Conservation (phyloP, 192 early-diverging fungal species). For the Dissophora globulifera region DNA sequence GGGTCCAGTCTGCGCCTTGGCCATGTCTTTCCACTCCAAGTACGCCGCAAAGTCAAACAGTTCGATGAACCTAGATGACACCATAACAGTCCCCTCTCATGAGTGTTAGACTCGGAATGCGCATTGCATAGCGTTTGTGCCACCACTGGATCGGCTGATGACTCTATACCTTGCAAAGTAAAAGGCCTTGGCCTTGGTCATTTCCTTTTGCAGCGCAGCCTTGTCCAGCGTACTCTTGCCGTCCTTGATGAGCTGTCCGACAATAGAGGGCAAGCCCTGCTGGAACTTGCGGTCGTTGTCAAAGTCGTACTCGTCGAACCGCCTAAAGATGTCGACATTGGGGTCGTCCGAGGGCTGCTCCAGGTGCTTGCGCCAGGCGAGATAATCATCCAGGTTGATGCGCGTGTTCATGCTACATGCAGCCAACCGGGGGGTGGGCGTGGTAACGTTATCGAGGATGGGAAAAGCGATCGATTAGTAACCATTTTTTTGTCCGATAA, state of each 20-base stretch:
- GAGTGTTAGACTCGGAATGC: too few species aligned
- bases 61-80: constrained; percentile 49
- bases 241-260: constrained; percentile 52
- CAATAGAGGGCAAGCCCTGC: constrained; percentile 55
- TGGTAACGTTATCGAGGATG: too few species aligned
- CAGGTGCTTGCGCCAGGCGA: constrained; percentile 51
- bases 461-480: too few species aligned
- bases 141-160: too few species aligned
- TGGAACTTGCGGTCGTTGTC: constrained; percentile 56
- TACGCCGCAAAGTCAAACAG: constrained; percentile 57
- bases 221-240: constrained; percentile 55
- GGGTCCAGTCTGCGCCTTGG: constrained; percentile 51
- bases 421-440: too few species aligned
- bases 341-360: constrained; percentile 37
- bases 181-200: constrained; percentile 60
- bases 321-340: constrained; percentile 48
- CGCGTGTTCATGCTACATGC: too few species aligned
- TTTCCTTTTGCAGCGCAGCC: constrained; percentile 54
- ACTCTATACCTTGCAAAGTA: constrained; percentile 56
- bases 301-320: constrained; percentile 60
- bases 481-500: too few species aligned
- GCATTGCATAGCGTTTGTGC: too few species aligned
- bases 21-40: constrained; percentile 55
- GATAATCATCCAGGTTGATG: constrained; percentile 58
- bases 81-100: not conserved